A percentile compares a stretch with the other conserved stretches of the same genome.
Evolutionary conservation across 495 filamentous ascomycete species (phyloP).

Genomic region (Aspergillus taichungensis): DNA sequence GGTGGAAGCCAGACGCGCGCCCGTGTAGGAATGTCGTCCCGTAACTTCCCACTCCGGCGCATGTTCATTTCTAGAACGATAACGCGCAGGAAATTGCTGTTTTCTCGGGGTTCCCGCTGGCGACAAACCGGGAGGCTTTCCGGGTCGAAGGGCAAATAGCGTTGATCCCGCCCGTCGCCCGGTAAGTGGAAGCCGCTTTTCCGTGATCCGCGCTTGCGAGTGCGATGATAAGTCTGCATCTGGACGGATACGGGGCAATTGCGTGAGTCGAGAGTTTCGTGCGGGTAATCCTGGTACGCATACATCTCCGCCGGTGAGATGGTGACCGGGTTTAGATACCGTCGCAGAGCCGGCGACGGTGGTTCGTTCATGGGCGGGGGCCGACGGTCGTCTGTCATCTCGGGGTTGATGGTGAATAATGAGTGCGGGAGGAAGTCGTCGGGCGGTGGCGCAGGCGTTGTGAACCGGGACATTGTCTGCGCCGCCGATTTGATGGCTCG

Average conservation of each 20-base stretch:
- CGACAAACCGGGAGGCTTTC: constrained; percentile 47
- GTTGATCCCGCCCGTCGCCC: constrained; percentile 21
- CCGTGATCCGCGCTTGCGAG: constrained; percentile 24
- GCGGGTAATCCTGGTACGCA: constrained; percentile 40
- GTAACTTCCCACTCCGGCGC: constrained; percentile 83
- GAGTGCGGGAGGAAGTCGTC: constrained; percentile 89
- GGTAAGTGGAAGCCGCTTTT: constrained; percentile 27
- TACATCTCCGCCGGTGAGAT: constrained; percentile 59
- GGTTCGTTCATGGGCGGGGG: constrained; percentile 67
- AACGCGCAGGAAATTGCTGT: constrained; percentile 86
- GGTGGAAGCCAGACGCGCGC: constrained; percentile 86
- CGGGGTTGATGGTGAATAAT: constrained; percentile 65
- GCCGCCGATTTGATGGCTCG: constrained; percentile 80
- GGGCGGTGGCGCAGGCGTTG: constrained; percentile 63
- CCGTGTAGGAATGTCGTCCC: constrained; percentile 70
- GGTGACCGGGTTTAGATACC: constrained; percentile 82
- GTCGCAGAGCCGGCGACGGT: constrained; percentile 77
- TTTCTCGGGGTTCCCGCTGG: constrained; percentile 86
- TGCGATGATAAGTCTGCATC: constrained; percentile 67
- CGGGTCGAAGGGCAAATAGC: constrained; percentile 35
- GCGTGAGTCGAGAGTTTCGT: constrained; percentile 19
- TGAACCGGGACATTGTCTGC: constrained; percentile 69
- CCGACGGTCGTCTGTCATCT: constrained; percentile 80
- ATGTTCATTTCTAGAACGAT: constrained; percentile 97
- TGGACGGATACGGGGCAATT: constrained; percentile 71